Percentiles rank a stretch among this genome's conserved stretches.
Evolutionary conservation across 106 monocot genomes (phyloP).

Genomic region (Chionographis japonica): DNA sequence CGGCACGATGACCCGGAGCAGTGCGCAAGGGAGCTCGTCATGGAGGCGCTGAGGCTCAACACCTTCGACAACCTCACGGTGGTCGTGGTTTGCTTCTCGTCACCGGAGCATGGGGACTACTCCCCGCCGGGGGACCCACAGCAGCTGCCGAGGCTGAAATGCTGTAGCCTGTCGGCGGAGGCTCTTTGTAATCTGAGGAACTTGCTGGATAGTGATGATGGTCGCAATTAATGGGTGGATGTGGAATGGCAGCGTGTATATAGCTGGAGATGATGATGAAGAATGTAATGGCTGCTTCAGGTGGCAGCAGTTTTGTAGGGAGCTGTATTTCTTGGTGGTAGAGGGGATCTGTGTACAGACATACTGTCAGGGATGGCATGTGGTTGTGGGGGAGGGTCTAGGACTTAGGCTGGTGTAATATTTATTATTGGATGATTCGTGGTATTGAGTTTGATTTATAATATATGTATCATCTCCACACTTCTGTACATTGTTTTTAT

Average conservation of each 20-base stretch:
- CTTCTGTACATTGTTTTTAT: too few species aligned
- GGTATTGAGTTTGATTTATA: too few species aligned
- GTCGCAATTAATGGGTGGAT: neutral
- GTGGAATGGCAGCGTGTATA: neutral
- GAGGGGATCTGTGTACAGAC: too few species aligned
- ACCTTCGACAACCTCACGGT: constrained; percentile 60
- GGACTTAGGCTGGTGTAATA: too few species aligned
- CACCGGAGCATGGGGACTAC: neutral
- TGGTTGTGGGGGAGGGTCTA: neutral
- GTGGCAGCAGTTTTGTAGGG: constrained; percentile 15
- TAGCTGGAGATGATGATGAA: constrained; percentile 5
- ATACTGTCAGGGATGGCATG: too few species aligned
- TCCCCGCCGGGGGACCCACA: neutral
- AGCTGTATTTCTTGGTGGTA: neutral
- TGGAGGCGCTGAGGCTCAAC: constrained; percentile 54
- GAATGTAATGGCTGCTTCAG: neutral
- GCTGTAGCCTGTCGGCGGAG: constrained; percentile 49
- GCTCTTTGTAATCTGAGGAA: constrained; percentile 42
- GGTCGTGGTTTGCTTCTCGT: constrained; percentile 47
- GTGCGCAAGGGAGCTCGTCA: constrained; percentile 52
- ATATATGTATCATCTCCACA: too few species aligned
- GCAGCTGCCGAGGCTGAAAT: constrained; percentile 16
- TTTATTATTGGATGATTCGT: too few species aligned
- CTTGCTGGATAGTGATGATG: constrained; percentile 18
- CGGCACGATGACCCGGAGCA: constrained; percentile 52